Conservation (phyloP, 2,329 filamentous ascomycete genomes). For the Colletotrichum simmondsii region DNA sequence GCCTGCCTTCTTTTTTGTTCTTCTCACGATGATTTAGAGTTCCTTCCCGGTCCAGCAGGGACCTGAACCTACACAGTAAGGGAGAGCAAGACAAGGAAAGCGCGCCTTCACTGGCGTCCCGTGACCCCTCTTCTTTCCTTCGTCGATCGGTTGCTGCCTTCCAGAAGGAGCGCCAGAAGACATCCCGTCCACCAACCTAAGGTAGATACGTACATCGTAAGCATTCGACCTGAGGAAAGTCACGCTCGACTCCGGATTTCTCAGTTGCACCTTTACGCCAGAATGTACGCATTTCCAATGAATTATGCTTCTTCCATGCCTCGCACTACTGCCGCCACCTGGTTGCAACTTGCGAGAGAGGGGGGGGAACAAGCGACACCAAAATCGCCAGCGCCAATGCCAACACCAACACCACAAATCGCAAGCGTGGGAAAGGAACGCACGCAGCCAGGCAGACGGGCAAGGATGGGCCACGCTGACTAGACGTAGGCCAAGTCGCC, state of each 20-base stretch:
- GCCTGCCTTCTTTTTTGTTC: background rate
- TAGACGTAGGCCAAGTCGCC: slow-evolving; percentile 30
- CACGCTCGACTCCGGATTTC: background rate
- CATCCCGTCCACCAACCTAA: background rate
- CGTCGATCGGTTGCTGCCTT: background rate
- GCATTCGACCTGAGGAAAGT: background rate
- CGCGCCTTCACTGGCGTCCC: background rate
- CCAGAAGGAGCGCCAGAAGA: background rate
- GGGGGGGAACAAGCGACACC: background rate
- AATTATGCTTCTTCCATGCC: background rate
- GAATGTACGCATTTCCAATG: background rate
- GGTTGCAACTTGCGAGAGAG: background rate
- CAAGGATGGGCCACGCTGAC: slow-evolving; percentile 14
- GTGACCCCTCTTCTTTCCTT: background rate
- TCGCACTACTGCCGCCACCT: background rate
- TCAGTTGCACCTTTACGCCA: background rate
- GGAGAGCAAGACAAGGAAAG: background rate
- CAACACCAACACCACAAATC: background rate
- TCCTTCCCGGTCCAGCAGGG: background rate
- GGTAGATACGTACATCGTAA: background rate
- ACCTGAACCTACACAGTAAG: background rate
- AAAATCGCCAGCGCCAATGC: background rate
- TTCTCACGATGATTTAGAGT: background rate
- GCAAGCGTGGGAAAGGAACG: background rate
- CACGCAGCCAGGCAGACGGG: background rate